Evolutionary conservation across 2,329 filamentous ascomycete genomes (phyloP).

Genomic region (Colletotrichum tanaceti): DNA sequence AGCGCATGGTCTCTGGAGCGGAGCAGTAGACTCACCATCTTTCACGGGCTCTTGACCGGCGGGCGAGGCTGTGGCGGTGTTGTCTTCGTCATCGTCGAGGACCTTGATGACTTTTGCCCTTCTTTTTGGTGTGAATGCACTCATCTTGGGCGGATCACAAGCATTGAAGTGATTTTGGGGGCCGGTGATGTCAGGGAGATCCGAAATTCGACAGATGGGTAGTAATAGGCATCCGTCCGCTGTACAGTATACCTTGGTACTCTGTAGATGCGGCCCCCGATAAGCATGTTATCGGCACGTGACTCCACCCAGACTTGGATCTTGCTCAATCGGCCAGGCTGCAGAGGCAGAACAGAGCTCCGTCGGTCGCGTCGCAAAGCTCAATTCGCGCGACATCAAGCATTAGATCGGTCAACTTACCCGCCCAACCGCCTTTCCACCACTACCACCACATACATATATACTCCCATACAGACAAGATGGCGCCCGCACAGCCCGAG

Average conservation of each 20-base stretch:
- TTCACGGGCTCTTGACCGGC: constrained; percentile 46
- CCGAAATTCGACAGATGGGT: background rate
- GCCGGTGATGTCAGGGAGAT: constrained; percentile 14
- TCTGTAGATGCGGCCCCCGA: constrained; percentile 9
- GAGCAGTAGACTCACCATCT: constrained; percentile 52
- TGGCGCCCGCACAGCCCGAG: constrained; percentile 99
- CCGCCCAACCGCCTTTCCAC: constrained; percentile 5
- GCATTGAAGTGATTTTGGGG: background rate
- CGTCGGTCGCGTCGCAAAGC: constrained; percentile 39
- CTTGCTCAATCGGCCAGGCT: constrained; percentile 26
- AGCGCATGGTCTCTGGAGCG: constrained; percentile 42
- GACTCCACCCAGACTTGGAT: constrained; percentile 46
- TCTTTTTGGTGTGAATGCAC: constrained; percentile 66
- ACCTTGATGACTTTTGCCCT: constrained; percentile 83
- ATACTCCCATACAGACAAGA: constrained; percentile 60
- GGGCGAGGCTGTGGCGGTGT: constrained; percentile 35
- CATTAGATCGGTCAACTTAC: constrained; percentile 7
- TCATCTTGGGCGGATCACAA: constrained; percentile 55
- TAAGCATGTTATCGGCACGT: constrained; percentile 62
- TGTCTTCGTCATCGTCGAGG: constrained; percentile 72
- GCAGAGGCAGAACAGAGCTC: constrained; percentile 23
- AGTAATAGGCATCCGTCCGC: background rate
- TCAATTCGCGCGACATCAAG: constrained; percentile 28
- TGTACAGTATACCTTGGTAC: too few relatives aligned
- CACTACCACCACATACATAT: background rate